Evolutionary conservation across 2,329 filamentous ascomycete species (phyloP).

Genomic region (Diaporthe capsici): DNA sequence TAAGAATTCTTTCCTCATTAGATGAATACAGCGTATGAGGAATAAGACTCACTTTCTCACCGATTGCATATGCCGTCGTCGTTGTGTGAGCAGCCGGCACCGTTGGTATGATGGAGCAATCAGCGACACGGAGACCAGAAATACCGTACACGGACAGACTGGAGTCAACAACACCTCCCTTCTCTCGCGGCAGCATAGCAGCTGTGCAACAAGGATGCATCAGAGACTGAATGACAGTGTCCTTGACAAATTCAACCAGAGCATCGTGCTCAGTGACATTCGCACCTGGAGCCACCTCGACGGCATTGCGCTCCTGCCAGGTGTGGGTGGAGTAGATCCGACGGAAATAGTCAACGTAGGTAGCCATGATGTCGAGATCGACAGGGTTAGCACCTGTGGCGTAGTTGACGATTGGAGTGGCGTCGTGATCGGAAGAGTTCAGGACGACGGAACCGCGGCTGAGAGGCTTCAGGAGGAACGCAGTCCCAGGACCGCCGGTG

Average conservation of each 20-base stretch:
- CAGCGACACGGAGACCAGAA: constrained; percentile 11
- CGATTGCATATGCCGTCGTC: constrained; percentile 16
- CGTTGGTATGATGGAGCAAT: constrained; percentile 15
- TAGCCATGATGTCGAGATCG: constrained; percentile 13
- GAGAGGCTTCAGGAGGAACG: constrained; percentile 11
- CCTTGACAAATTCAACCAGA: constrained; percentile 19
- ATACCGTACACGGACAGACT: constrained; percentile 17
- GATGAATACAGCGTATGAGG: neutral
- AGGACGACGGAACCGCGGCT: constrained; percentile 12
- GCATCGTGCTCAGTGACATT: neutral
- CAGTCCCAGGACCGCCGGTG: neutral
- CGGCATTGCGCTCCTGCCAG: neutral
- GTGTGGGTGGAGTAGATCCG: neutral
- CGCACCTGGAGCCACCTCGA: constrained; percentile 1
- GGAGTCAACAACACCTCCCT: constrained; percentile 28
- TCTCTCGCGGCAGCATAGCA: constrained; percentile 30
- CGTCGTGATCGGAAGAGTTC: constrained; percentile 12
- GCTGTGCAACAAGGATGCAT: constrained; percentile 28
- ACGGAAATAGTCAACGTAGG: constrained; percentile 17
- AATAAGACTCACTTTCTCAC: neutral
- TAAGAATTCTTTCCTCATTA: neutral
- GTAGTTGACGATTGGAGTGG: constrained; percentile 13
- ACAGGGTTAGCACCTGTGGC: constrained; percentile 12
- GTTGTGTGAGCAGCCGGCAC: constrained; percentile 21
- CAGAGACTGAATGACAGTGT: neutral